Base-by-base conservation (phyloP, 2,329 filamentous ascomycete species). In the Cytospora paraplurivora region DNA sequence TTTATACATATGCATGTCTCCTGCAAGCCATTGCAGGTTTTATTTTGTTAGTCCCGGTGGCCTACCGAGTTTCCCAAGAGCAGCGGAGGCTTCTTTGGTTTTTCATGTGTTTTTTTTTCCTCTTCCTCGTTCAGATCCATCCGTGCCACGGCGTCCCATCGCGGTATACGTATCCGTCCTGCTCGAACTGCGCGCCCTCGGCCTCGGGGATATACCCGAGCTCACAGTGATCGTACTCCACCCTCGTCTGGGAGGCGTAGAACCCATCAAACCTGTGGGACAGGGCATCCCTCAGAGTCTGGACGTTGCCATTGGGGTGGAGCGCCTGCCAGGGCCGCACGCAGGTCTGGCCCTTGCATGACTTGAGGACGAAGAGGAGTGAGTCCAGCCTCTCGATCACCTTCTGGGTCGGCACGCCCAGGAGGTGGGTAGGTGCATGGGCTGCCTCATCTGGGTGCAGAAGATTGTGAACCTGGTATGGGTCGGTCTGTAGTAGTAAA, bases 291-390 rank as follows among this genome's bases (percentile, higher is more conserved):
- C 71, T 69, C 1, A 88, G 72, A 32, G 71, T 83, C 19, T 71
- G 70, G 0, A 88, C 85, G 32, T 79, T 71, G 0, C 81, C 82
- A 1, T 72, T 73, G 0, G 85, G 84, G 67, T 88, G 85, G 1
- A 88, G 73, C 1, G 78, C 76, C 15, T 75, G 73, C 86, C 85
- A 88, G 0, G 86, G 86, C 21, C 79, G 72, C 5, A 79, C 74
- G 68, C 86, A 88, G 0, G 77, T 76, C 10, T 74, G 67, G 4
- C 78, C 82, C 69, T 82, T 82, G 73, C 86, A 88, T 2, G 83
- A 83, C 73, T 88, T 88, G n/a, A 86, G 75, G 0, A 87, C 82
- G 62, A 88, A 74, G 52, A 87, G 76, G 0, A 88, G 76, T 1
- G 84, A 75, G 66, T 88, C 85, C 0, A 89, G 77, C 1, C 84